Evolutionary conservation across 2,329 filamentous ascomycete genomes (phyloP).

Genomic region (Tolypocladium inflatum): DNA sequence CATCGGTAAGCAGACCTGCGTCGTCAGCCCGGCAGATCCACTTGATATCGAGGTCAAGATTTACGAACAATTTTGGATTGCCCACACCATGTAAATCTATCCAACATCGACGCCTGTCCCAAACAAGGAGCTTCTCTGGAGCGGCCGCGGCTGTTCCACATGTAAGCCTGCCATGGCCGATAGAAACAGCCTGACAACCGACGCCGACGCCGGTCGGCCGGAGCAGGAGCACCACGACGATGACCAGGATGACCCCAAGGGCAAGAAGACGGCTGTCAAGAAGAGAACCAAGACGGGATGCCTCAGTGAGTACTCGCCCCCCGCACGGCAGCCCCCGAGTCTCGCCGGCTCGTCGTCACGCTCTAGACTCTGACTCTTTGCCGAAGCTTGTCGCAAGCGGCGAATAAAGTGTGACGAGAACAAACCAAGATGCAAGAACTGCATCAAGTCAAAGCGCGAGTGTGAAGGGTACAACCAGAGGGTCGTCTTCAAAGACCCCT

Average conservation of each 20-base stretch:
- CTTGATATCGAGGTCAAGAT: background rate
- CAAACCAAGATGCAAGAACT: conserved; percentile 72
- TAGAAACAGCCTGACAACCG: conserved; percentile 3
- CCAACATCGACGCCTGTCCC: background rate
- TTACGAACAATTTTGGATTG: background rate
- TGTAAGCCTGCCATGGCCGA: background rate
- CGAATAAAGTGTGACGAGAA: conserved; percentile 97
- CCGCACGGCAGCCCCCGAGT: background rate
- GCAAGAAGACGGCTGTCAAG: conserved; percentile 39
- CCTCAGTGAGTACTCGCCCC: conserved; percentile 52
- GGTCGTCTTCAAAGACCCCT: conserved; percentile 68
- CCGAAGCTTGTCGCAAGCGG: conserved; percentile 75
- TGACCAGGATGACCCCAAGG: conserved; percentile 29
- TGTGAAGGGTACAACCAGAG: conserved; percentile 80
- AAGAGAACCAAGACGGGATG: conserved; percentile 90
- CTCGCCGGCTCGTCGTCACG: background rate
- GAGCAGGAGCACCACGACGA: conserved; percentile 23
- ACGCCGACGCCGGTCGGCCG: conserved; percentile 7
- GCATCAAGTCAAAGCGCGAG: conserved; percentile 73
- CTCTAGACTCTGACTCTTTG: conserved; percentile 10
- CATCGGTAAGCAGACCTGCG: background rate
- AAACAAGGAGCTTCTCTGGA: conserved; percentile 1
- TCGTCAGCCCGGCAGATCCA: background rate
- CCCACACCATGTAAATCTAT: conserved; percentile 8
- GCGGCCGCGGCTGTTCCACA: background rate